A percentile compares a stretch with the other conserved stretches of the same genome.
phyloP scores from a whole-genome alignment of 805 yeast genomes.

The Ogataea corticis region DNA sequence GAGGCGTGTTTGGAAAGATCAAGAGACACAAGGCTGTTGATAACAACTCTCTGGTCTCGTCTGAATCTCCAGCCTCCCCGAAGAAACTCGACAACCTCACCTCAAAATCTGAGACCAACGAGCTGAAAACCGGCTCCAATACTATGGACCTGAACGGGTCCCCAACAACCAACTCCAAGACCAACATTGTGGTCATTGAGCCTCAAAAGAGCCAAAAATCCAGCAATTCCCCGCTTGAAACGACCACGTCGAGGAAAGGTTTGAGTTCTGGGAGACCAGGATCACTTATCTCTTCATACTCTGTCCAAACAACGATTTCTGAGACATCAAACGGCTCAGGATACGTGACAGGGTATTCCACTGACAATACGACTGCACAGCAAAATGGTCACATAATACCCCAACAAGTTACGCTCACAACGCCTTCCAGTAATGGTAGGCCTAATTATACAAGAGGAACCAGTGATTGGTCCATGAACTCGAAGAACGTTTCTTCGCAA shows the following conservation, averaged over 20 bases:
- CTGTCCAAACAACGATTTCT: slow-evolving; percentile 49
- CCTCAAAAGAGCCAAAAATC: slow-evolving; percentile 14
- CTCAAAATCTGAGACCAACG: not conserved
- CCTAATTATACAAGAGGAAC: slow-evolving; percentile 32
- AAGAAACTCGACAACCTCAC: not conserved
- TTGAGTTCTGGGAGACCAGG: slow-evolving; percentile 42
- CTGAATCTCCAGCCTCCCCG: not conserved
- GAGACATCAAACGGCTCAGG: slow-evolving; percentile 51
- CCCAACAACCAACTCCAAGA: slow-evolving; percentile 8
- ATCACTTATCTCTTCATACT: slow-evolving; percentile 52
- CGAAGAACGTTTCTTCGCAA: slow-evolving; percentile 25
- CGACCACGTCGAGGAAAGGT: slow-evolving; percentile 16
- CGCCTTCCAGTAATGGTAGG: slow-evolving; percentile 11
- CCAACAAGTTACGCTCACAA: slow-evolving; percentile 2
- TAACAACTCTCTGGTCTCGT: not conserved
- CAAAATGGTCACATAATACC: slow-evolving; percentile 1
- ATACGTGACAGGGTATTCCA: slow-evolving; percentile 37
- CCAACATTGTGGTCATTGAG: slow-evolving; percentile 23
- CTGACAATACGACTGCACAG: slow-evolving; percentile 25
- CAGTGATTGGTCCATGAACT: slow-evolving; percentile 35
- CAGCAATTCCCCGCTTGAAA: slow-evolving; percentile 13
- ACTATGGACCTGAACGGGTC: not conserved
- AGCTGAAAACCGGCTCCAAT: not conserved
- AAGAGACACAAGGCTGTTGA: slow-evolving; percentile 9
- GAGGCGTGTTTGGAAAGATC: slow-evolving; percentile 12